Evolutionary conservation across 2,329 filamentous ascomycete genomes (phyloP).

Genomic region (Hypoxylon sp.): DNA sequence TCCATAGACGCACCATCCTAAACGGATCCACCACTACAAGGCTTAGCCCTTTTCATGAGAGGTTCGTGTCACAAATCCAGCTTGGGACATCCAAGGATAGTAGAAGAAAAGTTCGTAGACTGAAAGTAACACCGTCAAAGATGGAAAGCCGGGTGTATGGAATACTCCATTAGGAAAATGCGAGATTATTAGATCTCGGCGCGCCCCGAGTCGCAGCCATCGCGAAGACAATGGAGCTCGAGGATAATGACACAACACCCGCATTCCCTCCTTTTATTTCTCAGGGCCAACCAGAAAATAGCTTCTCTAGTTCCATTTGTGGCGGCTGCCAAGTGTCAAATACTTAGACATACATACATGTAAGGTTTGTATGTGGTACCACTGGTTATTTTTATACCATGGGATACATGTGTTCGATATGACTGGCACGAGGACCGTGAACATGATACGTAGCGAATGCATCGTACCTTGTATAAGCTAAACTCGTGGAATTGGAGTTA

Average conservation of each 20-base stretch:
- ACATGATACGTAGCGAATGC: background rate
- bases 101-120: conserved; percentile 1
- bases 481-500: background rate
- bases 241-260: conserved; percentile 14
- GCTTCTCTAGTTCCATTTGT: background rate
- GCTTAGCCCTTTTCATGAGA: conserved; percentile 4
- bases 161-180: conserved; percentile 15
- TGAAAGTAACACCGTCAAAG: background rate
- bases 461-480: background rate
- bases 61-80: conserved; percentile 3
- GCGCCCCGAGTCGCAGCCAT: conserved; percentile 17
- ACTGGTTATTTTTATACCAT: conserved; percentile 20
- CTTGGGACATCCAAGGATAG: background rate
- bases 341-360: background rate
- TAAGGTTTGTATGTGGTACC: background rate
- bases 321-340: background rate
- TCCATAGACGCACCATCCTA: conserved; percentile 5
- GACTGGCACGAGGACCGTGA: conserved; percentile 12
- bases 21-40: conserved; percentile 19
- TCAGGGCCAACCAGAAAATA: background rate
- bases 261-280: conserved; percentile 11
- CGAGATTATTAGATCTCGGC: conserved; percentile 31
- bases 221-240: conserved; percentile 9
- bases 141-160: conserved; percentile 1
- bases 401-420: conserved; percentile 10